These are phyloP conservation scores for Mortierella claussenii DNA, from an alignment of 192 early-diverging fungal species.

Conservation along the genomic window DNA sequence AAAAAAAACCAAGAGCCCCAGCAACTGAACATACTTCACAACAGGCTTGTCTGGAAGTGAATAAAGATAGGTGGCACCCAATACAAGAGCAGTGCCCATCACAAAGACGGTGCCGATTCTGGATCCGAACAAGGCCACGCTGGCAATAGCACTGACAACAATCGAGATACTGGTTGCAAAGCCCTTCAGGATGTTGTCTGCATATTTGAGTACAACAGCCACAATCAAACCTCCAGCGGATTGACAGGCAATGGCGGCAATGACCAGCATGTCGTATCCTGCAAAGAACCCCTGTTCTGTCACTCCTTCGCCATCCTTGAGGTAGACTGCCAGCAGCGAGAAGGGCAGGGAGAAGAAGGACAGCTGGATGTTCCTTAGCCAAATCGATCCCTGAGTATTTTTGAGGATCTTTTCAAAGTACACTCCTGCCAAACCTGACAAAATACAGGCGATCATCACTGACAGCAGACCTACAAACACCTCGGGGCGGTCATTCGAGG, in stretches of 20 bases:
- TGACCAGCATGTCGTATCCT: slow-evolving; percentile 87
- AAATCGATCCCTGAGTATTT: slow-evolving; percentile 79
- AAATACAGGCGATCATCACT: slow-evolving; percentile 84
- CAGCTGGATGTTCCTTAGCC: slow-evolving; percentile 94
- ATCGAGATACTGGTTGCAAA: slow-evolving; percentile 98
- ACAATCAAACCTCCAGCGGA: slow-evolving; percentile 95
- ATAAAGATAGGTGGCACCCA: slow-evolving; percentile 84
- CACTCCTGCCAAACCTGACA: slow-evolving; percentile 96
- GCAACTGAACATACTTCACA: slow-evolving; percentile 50
- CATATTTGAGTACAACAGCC: slow-evolving; percentile 96
- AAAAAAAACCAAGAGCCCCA: no score
- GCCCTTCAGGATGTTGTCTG: slow-evolving; percentile 99
- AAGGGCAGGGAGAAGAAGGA: slow-evolving; percentile 88
- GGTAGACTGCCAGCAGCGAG: slow-evolving; percentile 79
- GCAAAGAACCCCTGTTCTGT: slow-evolving; percentile 88
- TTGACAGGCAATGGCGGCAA: slow-evolving; percentile 85
- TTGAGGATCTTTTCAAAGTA: slow-evolving; percentile 99
- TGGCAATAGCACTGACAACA: slow-evolving; percentile 87
- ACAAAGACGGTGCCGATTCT: slow-evolving; percentile 76
- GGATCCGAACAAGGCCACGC: slow-evolving; percentile 83
- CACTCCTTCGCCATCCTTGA: slow-evolving; percentile 79
- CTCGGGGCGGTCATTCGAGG: slow-evolving; percentile 50
- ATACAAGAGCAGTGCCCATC: slow-evolving; percentile 75
- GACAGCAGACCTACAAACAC: slow-evolving; percentile 80
- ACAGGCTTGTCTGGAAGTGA: slow-evolving; percentile 60